Evolutionary conservation across 129 eudicot species (phyloP).

Genomic region (Ambrosia trifida): DNA sequence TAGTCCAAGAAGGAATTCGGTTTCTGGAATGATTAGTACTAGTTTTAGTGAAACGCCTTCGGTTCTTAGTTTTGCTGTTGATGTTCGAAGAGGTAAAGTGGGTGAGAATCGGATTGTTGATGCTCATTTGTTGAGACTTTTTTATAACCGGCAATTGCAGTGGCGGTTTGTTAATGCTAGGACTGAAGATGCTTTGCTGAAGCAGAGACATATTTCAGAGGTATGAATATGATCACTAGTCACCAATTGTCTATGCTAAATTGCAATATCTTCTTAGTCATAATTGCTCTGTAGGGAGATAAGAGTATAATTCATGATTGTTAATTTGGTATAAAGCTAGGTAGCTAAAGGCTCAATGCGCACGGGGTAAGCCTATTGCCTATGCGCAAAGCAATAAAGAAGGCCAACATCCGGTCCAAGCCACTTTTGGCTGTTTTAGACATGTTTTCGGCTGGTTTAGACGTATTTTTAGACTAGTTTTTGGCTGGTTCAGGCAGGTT

Average conservation of each 20-base stretch:
- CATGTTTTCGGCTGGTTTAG: too few species aligned
- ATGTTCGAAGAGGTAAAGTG: constrained; percentile 92
- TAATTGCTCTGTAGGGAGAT: not conserved
- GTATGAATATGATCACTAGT: constrained; percentile 53
- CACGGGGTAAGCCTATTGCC: too few species aligned
- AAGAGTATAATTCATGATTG: constrained; percentile 1
- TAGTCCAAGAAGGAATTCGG: constrained; percentile 79
- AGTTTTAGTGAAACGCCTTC: constrained; percentile 76
- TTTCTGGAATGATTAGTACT: constrained; percentile 55
- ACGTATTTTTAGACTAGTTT: too few species aligned
- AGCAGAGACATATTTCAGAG: constrained; percentile 82
- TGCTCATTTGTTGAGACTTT: constrained; percentile 90
- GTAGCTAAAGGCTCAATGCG: too few species aligned
- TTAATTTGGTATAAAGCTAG: not conserved
- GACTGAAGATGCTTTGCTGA: constrained; percentile 66
- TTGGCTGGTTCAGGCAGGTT: too few species aligned
- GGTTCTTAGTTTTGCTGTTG: constrained; percentile 94
- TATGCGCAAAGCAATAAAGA: too few species aligned
- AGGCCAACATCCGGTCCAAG: too few species aligned
- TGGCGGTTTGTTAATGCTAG: constrained; percentile 98
- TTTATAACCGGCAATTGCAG: constrained; percentile 81
- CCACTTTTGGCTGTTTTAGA: too few species aligned
- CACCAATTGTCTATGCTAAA: not conserved
- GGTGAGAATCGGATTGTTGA: constrained; percentile 88
- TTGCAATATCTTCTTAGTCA: not conserved